Evolutionary conservation across 345 rosid genomes (phyloP).

Genomic region (Citrus trifoliata): DNA sequence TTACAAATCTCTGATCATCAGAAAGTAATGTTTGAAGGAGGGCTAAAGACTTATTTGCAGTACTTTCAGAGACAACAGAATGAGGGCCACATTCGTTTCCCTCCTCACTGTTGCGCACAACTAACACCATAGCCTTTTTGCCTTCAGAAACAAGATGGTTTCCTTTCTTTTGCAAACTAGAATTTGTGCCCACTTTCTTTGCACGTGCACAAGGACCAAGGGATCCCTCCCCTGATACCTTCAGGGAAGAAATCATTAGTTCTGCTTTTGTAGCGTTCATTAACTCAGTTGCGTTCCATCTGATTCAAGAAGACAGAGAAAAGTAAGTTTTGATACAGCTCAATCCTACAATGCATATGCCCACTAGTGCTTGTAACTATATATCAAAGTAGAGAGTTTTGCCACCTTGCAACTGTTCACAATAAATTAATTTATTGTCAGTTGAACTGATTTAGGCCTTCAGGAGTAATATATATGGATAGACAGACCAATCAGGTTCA

Average conservation of each 20-base stretch:
- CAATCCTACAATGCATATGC: neutral
- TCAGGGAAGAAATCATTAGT: constrained; percentile 38
- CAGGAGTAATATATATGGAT: too few species aligned
- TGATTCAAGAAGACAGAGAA: constrained; percentile 27
- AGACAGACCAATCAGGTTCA: neutral
- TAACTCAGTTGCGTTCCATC: constrained; percentile 49
- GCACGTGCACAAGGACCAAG: constrained; percentile 33
- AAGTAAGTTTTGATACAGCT: constrained; percentile 8
- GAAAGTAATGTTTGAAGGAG: constrained; percentile 37
- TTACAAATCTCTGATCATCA: constrained; percentile 42
- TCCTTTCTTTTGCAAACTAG: constrained; percentile 49
- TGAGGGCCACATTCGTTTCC: constrained; percentile 20
- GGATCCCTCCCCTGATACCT: constrained; percentile 31
- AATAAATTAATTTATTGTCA: neutral
- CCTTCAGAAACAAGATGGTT: constrained; percentile 50
- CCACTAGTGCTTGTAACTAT: neutral
- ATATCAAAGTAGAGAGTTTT: neutral
- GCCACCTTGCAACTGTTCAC: neutral
- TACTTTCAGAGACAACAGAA: constrained; percentile 22
- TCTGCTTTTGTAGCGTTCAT: constrained; percentile 33
- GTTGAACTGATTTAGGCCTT: neutral
- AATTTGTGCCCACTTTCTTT: constrained; percentile 37
- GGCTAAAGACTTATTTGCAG: constrained; percentile 19
- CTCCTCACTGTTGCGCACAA: constrained; percentile 32
- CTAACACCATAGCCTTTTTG: constrained; percentile 58